Conservation (phyloP, 345 rosid species). For the Eucalyptus coolabah region DNA sequence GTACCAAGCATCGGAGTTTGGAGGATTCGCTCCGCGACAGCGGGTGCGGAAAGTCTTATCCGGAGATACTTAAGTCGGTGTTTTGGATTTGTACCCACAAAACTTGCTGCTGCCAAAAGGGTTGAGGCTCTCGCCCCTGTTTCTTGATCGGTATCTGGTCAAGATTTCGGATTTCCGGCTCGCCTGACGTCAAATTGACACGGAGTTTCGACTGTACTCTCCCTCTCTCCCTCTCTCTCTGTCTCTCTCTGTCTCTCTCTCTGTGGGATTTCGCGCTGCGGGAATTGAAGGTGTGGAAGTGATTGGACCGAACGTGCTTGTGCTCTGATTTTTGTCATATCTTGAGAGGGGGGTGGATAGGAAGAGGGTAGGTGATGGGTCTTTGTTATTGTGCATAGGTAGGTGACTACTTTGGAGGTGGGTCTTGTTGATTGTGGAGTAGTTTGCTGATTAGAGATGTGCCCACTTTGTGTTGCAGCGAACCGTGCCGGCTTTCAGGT, state of each 20-base stretch:
- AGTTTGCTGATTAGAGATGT: conserved; percentile 9
- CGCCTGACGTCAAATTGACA: neutral
- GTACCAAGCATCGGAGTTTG: neutral
- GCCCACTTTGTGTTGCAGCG: conserved; percentile 22
- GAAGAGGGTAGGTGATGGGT: neutral
- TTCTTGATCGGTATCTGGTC: neutral
- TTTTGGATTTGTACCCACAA: neutral
- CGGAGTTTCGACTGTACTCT: neutral
- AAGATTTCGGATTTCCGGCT: neutral
- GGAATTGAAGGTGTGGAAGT: neutral
- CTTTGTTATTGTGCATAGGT: neutral
- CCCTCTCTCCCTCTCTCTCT: no score
- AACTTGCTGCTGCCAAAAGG: neutral
- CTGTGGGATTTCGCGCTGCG: neutral
- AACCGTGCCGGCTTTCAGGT: conserved; percentile 18
- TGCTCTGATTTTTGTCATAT: neutral
- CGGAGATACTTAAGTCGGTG: neutral
- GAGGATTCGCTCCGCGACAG: neutral
- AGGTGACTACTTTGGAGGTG: conserved; percentile 6
- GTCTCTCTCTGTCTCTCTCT: neutral
- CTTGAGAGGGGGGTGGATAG: neutral
- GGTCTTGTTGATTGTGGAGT: conserved; percentile 1
- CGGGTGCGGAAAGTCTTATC: neutral
- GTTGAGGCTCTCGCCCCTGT: neutral
- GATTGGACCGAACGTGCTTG: neutral